These are phyloP conservation scores for Diophrys sp. DNA, from an alignment of 73 alveolate species.

Conservation along the genomic window DNA sequence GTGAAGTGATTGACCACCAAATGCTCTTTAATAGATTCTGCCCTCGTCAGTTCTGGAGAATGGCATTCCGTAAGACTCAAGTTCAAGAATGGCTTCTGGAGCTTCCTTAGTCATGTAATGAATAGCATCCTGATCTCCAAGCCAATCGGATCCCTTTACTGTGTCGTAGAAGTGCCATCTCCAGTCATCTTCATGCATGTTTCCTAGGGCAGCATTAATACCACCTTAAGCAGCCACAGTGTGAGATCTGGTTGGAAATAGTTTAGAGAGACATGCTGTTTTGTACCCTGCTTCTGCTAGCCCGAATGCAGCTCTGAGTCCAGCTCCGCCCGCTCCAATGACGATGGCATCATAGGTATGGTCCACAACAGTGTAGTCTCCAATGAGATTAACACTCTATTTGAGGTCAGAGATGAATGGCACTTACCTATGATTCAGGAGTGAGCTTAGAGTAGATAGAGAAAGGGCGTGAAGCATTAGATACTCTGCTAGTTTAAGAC, in stretches of 20 bases:
- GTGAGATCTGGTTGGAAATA: conserved; percentile 97
- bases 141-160: conserved; percentile 84
- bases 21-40: conserved; percentile 93
- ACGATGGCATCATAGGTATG: conserved; percentile 90
- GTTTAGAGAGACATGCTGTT: conserved; percentile 94
- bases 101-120: conserved; percentile 94
- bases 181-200: conserved; percentile 97
- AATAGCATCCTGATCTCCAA: conserved; percentile 96
- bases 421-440: not conserved
- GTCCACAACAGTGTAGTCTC: conserved; percentile 81
- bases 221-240: conserved; percentile 97
- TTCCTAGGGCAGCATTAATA: conserved; percentile 93
- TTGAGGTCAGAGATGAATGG: not conserved
- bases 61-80: conserved; percentile 93
- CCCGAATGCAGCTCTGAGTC: conserved; percentile 97
- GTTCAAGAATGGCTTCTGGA: conserved; percentile 88
- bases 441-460: not conserved
- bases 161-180: conserved; percentile 97
- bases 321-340: conserved; percentile 95
- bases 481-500: not conserved
- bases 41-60: conserved; percentile 95
- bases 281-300: conserved; percentile 92
- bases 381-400: conserved; percentile 21
- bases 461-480: not conserved
- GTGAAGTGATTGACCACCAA: conserved; percentile 90